A percentile compares a stretch with the other conserved stretches of the same genome.
These are phyloP conservation scores for Starmerella tilneyi DNA, from an alignment of 805 yeast genomes.

Conservation along the genomic window DNA sequence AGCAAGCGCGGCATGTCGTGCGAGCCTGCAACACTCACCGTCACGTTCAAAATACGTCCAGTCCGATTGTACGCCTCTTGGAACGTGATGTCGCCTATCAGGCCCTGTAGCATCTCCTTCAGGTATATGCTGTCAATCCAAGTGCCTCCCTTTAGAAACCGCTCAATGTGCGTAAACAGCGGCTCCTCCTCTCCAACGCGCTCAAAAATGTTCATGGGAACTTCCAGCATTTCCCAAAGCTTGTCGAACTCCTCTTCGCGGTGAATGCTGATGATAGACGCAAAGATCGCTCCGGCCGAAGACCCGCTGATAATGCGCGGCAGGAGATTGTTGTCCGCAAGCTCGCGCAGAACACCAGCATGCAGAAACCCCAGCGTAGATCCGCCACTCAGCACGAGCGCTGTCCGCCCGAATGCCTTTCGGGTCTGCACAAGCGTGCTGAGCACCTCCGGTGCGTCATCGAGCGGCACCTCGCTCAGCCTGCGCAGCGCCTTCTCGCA, in stretches of 20 bases:
- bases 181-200: constrained; percentile 45
- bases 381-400: constrained; percentile 91
- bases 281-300: constrained; percentile 92
- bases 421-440: constrained; percentile 79
- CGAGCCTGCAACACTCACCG: constrained; percentile 82
- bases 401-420: constrained; percentile 87
- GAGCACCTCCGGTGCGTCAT: constrained; percentile 57
- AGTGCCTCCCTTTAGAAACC: constrained; percentile 74
- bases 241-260: constrained; percentile 56
- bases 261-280: constrained; percentile 75
- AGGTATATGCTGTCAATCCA: constrained; percentile 73
- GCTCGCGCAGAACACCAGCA: constrained; percentile 77
- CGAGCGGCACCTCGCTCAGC: constrained; percentile 23
- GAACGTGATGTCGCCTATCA: constrained; percentile 84
- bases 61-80: constrained; percentile 91
- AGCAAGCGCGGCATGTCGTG: constrained; percentile 85
- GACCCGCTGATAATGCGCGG: constrained; percentile 90
- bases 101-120: constrained; percentile 58
- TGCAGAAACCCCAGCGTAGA: constrained; percentile 89
- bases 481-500: constrained; percentile 46
- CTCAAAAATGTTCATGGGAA: constrained; percentile 49
- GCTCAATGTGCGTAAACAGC: constrained; percentile 42
- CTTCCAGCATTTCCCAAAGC: constrained; percentile 39
- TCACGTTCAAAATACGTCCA: constrained; percentile 82
- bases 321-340: constrained; percentile 59